Base-by-base conservation (phyloP, 2,329 filamentous ascomycete genomes). In the Aspergillus hortae region DNA sequence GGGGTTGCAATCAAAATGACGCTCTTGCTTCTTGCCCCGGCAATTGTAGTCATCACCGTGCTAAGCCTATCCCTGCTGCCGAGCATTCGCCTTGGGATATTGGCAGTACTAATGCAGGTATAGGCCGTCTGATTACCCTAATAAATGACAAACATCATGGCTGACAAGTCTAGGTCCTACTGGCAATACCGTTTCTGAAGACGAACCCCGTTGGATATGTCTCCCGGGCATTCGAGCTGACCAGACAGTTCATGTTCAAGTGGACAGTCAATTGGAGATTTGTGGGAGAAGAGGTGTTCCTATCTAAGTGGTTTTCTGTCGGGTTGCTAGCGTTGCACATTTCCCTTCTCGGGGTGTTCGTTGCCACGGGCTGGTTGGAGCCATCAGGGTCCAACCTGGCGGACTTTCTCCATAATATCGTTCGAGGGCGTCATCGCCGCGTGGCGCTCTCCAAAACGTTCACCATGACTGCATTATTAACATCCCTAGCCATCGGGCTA, bases 251-350 rank as follows among this genome's bases (percentile, higher is more conserved):
- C 74, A 80, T 96, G 63, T 97, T 92, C 78, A 91, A 92, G 73
- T 99, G 94, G 94, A 99, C 94, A 0, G 94, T 99, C 60, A 99
- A 99, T 72, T 99, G 94, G 94, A 85, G 92, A 49, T 97, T 97
- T 68, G 74, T 96, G n/a, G 86, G 88, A 14, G 91, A 96, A 71
- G 82, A 88, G 6, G 72, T 76, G 0, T 99, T 99, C 63, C 80
- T 95, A 44, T 87, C 84, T 60, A 81, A 76, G 54, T 68, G 74
- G 2, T 95, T 96, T 67, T 83, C 90, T 23, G 61, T 86, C 15
- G 70, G 74, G 12, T 78, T 96, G 46, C 77, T 96, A 23, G 77
- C 71, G 1, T 66, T 83, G 50, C 90, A 96, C 67, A 75, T 77
- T 23, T 68, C 76, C 7, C 76, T 91, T n/a, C 78, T 96, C 21